Base-by-base conservation (phyloP, 441 rosid species). In the Corymbia citriodora region DNA sequence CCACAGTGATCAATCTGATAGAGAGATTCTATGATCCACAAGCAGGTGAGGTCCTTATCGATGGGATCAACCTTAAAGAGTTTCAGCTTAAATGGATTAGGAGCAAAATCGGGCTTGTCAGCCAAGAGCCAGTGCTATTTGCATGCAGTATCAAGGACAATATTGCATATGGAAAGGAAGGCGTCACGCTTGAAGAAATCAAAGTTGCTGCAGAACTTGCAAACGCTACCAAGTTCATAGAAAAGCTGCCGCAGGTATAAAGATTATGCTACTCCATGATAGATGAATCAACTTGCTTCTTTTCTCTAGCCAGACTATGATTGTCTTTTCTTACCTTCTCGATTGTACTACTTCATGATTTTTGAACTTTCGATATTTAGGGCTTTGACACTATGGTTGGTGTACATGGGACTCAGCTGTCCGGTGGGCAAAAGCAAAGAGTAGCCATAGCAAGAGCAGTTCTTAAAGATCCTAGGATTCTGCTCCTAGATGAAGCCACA, bases 221-320 rank as follows among this genome's bases (percentile, higher is more conserved):
- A 4, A 79, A 79, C 15, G 85, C 85, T 45, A n/a, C 85, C 85
- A 79, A 79, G 85, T 79, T 74, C n/a, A 55, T 87, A 13, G 88
- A 87, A 68, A 87, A 87, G 65, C 55, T 87, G 88, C 88, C 88
- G 45, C 88, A 87, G 88, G 88, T 87, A 87, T 33, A 18, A 87
- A 45, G 14, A 45, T 45, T 79, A 12, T 79, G 85, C 52, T 23
- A 45, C 18, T 63, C 85, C 85, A 45, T 21, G 83, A 40, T 79
- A 10, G 15, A 79, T 79, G n/a, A 79, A 40, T 45, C n/a, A 40
- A 48, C 52, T 79, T 72, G 36, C 82, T 72, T 72, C 82, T 87
- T 31, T 52, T 87, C 88, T 29, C 65, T 27, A 48, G 45, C 61
- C 57, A 50, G 29, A n/a, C 57, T 2, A 49, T n/a, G 40, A 57